These are phyloP conservation scores for Yamadazyma dendronema DNA, from an alignment of 1,139 yeast species.

Conservation along the genomic window DNA sequence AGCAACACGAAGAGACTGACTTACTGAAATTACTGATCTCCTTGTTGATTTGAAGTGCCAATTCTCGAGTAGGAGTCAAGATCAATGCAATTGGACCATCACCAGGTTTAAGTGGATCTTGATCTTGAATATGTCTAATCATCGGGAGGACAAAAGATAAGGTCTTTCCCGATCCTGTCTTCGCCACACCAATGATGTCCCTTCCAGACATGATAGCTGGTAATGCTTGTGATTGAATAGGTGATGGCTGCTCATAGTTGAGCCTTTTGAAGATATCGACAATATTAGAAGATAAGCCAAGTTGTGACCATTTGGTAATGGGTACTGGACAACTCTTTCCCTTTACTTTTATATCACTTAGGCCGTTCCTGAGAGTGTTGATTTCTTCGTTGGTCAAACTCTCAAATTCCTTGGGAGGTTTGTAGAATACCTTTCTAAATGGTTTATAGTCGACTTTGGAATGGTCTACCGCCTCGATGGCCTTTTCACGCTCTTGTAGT, in stretches of 20 bases:
- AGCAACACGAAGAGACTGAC: conserved; percentile 61
- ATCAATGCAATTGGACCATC: conserved; percentile 82
- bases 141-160: conserved; percentile 83
- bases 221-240: conserved; percentile 88
- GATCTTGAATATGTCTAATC: conserved; percentile 78
- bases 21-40: conserved; percentile 63
- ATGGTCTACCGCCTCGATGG: conserved; percentile 42
- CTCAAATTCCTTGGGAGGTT: conserved; percentile 57
- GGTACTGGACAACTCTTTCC: conserved; percentile 68
- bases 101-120: conserved; percentile 48
- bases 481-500: conserved; percentile 36
- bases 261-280: conserved; percentile 51
- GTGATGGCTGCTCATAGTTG: conserved; percentile 65
- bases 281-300: conserved; percentile 67
- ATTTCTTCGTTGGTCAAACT: conserved; percentile 51
- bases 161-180: conserved; percentile 96
- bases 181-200: conserved; percentile 91
- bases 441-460: conserved; percentile 46
- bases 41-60: conserved; percentile 79
- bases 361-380: conserved; percentile 47
- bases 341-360: conserved; percentile 63
- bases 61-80: conserved; percentile 89
- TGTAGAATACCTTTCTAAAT: conserved; percentile 64
- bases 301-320: conserved; percentile 72
- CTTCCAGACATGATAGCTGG: conserved; percentile 90